Base-by-base conservation (phyloP, 169 alveolate species). In the Cryptosporidium canis region DNA sequence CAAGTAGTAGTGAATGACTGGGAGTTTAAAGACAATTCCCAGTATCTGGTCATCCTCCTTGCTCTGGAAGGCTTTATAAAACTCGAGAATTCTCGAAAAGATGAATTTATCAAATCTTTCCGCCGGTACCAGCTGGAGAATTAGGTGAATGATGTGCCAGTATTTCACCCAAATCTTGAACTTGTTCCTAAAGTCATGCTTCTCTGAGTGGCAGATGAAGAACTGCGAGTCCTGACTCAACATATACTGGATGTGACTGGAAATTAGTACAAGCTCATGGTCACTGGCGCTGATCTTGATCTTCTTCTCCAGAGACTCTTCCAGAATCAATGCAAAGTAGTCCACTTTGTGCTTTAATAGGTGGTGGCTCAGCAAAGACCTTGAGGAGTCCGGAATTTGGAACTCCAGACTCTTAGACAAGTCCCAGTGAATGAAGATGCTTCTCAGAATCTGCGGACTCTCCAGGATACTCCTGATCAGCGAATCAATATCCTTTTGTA, bases 1-100 rank as follows among this genome's bases (percentile, higher is more conserved):
- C 31, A 70, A 70, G 64, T 51, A 70, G 14, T 70, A 51, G 12
- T 70, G 84, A 47, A 70, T 70, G n/a, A 70, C 21, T n/a, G 84
- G 67, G 64, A 70, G 47, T 33, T 70, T 70, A 29, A 51, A 70
- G 14, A 29, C 21, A 14, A 70, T 4, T 29, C 67, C 84, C 0
- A 8, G 53, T 61, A 29, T 35, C 33, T 35, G 12, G 18, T 66
- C 47, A 14, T 51, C 67, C 4, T 67, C 8, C 4, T 4, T 45
- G n/a, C 16, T 55, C 18, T 48, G 56, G 21, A 8, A 51, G 35
- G 3, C 9, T n/a, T 70, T 47, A 58, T 70, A 70, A 21, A 70
- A 70, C 24, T 37, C 16, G 5, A 70, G 0, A 27, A 70, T 37
- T 18, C 33, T 70, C n/a, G 56, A 70, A 55, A 70, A 51, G 9